A percentile compares a stretch with the other conserved stretches of the same genome.
Conservation (phyloP, 2,329 filamentous ascomycete species). For the Colletotrichum gigasporum region DNA sequence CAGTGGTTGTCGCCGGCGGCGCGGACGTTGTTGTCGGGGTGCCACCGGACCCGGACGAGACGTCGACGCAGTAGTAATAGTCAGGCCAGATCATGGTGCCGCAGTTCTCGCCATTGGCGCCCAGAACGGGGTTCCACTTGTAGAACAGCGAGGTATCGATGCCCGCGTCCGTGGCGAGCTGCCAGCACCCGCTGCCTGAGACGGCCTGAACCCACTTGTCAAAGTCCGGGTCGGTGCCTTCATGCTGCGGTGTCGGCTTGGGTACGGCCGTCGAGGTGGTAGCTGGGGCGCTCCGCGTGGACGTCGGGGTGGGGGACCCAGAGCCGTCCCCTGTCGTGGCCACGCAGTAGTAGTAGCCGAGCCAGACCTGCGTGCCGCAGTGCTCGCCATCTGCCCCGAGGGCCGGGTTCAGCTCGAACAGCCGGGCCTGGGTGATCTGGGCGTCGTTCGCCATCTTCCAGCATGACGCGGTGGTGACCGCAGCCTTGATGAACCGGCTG, state of each 20-base stretch:
- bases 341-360: slow-evolving; percentile 38
- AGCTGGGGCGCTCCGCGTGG: neutral
- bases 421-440: neutral
- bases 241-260: slow-evolving; percentile 18
- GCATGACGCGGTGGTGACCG: neutral
- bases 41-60: neutral
- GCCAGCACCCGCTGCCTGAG: neutral
- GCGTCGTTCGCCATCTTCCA: slow-evolving; percentile 15
- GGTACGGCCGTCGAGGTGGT: slow-evolving; percentile 4
- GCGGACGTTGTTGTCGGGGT: neutral
- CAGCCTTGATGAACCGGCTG: slow-evolving; percentile 6
- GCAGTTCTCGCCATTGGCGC: slow-evolving; percentile 37
- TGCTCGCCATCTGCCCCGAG: slow-evolving; percentile 35
- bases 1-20: neutral
- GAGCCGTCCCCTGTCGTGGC: neutral
- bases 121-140: slow-evolving; percentile 19
- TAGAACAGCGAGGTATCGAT: slow-evolving; percentile 2
- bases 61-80: slow-evolving; percentile 39
- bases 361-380: slow-evolving; percentile 36
- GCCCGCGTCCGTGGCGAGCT: slow-evolving; percentile 9
- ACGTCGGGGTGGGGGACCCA: neutral
- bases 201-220: slow-evolving; percentile 28
- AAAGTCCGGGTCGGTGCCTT: slow-evolving; percentile 13
- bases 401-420: slow-evolving; percentile 4
- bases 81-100: slow-evolving; percentile 33